Conservation (phyloP, 2,329 filamentous ascomycete genomes). For the Beauveria sp. region DNA sequence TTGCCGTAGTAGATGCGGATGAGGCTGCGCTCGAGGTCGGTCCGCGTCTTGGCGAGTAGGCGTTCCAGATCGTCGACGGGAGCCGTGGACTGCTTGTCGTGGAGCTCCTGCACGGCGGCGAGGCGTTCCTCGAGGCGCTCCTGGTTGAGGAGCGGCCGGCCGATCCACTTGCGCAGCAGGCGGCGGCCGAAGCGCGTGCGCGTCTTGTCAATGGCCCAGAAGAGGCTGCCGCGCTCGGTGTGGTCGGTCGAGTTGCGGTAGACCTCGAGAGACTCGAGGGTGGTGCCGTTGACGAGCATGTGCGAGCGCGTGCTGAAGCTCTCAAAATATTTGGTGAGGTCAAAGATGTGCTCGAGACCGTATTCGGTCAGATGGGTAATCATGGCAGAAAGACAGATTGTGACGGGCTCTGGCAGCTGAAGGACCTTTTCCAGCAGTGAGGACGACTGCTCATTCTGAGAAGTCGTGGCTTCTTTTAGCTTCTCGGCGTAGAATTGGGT, state of each 20-base stretch:
- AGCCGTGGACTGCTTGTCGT: slow-evolving; percentile 56
- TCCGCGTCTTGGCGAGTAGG: slow-evolving; percentile 63
- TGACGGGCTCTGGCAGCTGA: slow-evolving; percentile 75
- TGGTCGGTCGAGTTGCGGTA: slow-evolving; percentile 93
- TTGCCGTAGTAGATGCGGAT: slow-evolving; percentile 97
- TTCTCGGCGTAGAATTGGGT: slow-evolving; percentile 88
- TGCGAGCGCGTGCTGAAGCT: slow-evolving; percentile 90
- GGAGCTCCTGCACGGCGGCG: slow-evolving; percentile 78
- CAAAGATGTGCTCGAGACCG: slow-evolving; percentile 88
- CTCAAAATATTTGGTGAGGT: slow-evolving; percentile 94
- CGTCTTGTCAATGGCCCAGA: slow-evolving; percentile 93
- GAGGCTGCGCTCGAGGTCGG: slow-evolving; percentile 84
- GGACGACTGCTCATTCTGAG: slow-evolving; percentile 48
- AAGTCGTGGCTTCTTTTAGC: slow-evolving; percentile 53
- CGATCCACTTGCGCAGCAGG: slow-evolving; percentile 89
- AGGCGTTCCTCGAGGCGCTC: slow-evolving; percentile 68
- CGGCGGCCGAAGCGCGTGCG: slow-evolving; percentile 83
- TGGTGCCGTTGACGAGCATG: slow-evolving; percentile 95
- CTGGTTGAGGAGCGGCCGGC: slow-evolving; percentile 76
- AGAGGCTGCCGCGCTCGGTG: slow-evolving; percentile 75
- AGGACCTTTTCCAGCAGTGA: slow-evolving; percentile 79
- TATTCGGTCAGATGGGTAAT: slow-evolving; percentile 90
- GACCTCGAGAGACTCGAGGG: slow-evolving; percentile 85
- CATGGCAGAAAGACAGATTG: slow-evolving; percentile 91
- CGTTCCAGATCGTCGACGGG: slow-evolving; percentile 66